Evolutionary conservation across 2,329 filamentous ascomycete genomes (phyloP).

Genomic region (Tolypocladium pustulatum): DNA sequence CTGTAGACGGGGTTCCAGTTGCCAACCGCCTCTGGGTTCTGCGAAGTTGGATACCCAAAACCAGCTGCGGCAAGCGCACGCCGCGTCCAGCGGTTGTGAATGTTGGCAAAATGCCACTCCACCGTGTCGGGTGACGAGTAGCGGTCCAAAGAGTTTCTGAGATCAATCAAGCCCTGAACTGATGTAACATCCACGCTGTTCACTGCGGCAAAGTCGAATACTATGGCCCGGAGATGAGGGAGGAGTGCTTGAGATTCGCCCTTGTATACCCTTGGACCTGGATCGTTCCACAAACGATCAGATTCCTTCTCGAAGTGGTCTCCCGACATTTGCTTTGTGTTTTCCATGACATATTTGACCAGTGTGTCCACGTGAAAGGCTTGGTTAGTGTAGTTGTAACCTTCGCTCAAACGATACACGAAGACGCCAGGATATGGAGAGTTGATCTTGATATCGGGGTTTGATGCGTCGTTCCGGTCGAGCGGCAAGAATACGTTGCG

Average conservation of each 20-base stretch:
- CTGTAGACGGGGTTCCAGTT: slow-evolving; percentile 24
- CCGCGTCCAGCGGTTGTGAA: slow-evolving; percentile 46
- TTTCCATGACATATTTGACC: slow-evolving; percentile 25
- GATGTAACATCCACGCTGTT: slow-evolving; percentile 48
- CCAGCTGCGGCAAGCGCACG: slow-evolving; percentile 44
- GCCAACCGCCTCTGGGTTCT: slow-evolving; percentile 14
- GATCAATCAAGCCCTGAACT: slow-evolving; percentile 44
- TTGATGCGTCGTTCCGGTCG: slow-evolving; percentile 30
- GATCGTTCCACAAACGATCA: slow-evolving; percentile 47
- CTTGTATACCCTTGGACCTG: slow-evolving; percentile 22
- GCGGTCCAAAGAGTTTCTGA: slow-evolving; percentile 41
- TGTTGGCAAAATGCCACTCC: slow-evolving; percentile 43
- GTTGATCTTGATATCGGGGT: slow-evolving; percentile 30
- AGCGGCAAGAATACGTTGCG: slow-evolving; percentile 31
- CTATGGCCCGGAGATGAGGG: slow-evolving; percentile 40
- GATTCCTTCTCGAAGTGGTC: slow-evolving; percentile 23
- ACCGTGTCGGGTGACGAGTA: slow-evolving; percentile 37
- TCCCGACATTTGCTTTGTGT: slow-evolving; percentile 28
- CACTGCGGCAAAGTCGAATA: slow-evolving; percentile 48
- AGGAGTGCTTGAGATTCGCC: slow-evolving; percentile 23
- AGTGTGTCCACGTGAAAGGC: slow-evolving; percentile 35
- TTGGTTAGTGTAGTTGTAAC: slow-evolving; percentile 42
- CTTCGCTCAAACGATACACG: slow-evolving; percentile 40
- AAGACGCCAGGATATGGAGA: slow-evolving; percentile 38
- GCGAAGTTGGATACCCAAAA: slow-evolving; percentile 35